Base-by-base conservation (phyloP, 169 alveolate genomes). In the Plasmodium knowlesi region DNA sequence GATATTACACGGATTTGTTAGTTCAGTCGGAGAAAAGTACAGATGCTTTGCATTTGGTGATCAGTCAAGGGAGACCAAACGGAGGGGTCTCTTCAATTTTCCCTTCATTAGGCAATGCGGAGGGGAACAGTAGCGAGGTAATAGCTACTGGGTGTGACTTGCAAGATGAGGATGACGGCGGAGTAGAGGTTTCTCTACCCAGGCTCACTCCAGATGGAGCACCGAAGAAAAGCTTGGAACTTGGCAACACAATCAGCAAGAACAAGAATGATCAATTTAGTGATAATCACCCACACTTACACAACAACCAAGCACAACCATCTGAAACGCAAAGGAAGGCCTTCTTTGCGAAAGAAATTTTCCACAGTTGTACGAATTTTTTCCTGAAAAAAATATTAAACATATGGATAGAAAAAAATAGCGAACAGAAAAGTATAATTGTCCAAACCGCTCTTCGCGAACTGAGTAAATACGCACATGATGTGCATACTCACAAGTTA, bases 331-430 rank as follows among this genome's bases (percentile, higher is more conserved):
- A 50, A 2, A 74, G 67, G 30, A 57, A 34, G 25, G 32, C 30
- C 78, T 34, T 54, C 76, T 86, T 73, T 76, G 67, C 67, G n/a
- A 73, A 86, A 34, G 67, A 86, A 25, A 54, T 54, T n/a, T 91
- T 91, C 54, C 79, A 50, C 73, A 46, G 37, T n/a, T n/a, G 92
- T 3, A 72, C 92, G 28, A 71, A 81, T 39, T 82, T 91, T 72
- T 91, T 91, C 32, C 57, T 91, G 83, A 91, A 91, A 82, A 91
- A 91, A 71, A 91, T 91, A 67, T 72, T 91, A 71, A 46, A 10
- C 19, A 91, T 91, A 32, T 91, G 95, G 95, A 22, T 91, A 37
- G 82, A 78, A 72, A 91, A 67, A 91, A 78, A 82, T 41, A 53
- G 76, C 25, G 82, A 91, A 50, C 71, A 32, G 84, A 91, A 91